Evolutionary conservation across 1,139 yeast species (phyloP), one percentile per base, ranked within the genome.

Genomic region (Geotrichum histeridarum): DNA sequence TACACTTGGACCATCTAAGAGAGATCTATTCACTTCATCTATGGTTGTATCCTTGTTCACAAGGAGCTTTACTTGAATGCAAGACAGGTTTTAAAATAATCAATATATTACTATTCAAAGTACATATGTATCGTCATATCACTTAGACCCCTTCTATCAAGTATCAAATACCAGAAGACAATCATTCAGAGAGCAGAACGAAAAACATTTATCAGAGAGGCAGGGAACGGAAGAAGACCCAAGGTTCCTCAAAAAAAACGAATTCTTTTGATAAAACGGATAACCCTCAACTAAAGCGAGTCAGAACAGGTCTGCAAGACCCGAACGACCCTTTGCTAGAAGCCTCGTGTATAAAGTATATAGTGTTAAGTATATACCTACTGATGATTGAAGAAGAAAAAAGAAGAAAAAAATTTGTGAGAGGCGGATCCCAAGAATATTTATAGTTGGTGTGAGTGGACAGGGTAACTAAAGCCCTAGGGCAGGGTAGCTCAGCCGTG

Each of bases 201-300:
- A 22, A 5, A 44, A 42, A 50, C 31, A 17, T 50, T 39, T 8
- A 22, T 50, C 53, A 50, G 33, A 42, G 53, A 50, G 53, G 53
- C 53, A 50, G 53, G 53, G 53, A 50, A 50, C 53, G 53, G 53
- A 50, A 47, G 53, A 50, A 42, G 37, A 30, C 32, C 53, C 42
- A 47, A 43, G 45, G 35, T 12, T 18, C 18, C 31, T 11, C 15
- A 8, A 9, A 30, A 12, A 18, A 41, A 37, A 33, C n/a, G n/a
- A n/a, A 22, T 22, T 22, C 27, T 22, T 5, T 22, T 22, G 33
- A 33, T 14, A 18, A 35, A 43, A 17, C 14, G 47, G 49, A 37
- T 32, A 44, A 38, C 53, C 53, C 53, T 50, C 53, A 50, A 50
- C 53, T 50, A 42, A 50, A 50, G 53, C 53, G 42, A 50, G 47